Evolutionary conservation across 352 stramenopile species (phyloP), one percentile per base, ranked within the genome.

Genomic region (Thalassiosira exigua): DNA sequence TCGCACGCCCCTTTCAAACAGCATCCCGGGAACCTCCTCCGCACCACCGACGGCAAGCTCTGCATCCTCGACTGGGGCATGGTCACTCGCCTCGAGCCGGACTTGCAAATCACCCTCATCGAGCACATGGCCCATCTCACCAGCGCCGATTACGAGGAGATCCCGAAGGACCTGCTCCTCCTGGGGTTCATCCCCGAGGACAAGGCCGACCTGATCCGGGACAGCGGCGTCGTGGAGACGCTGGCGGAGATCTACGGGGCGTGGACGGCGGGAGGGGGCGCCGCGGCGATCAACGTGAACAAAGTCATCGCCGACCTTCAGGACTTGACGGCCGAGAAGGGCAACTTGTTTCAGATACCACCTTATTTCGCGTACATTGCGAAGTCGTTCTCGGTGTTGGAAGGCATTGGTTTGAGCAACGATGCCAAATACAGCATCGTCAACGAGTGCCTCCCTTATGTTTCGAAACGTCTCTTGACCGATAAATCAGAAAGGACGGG

Each of bases 351-450:
- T 50, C 84, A 92, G 60, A 89, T 92, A 61, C 85, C 88, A 82
- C 81, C 84, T 71, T 92, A 92, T 57, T 92, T 92, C 82, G 87
- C 87, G 0, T 95, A 95, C 77, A 95, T 95, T 78, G 88, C 88
- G 19, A 93, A 93, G 44, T 84, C 76, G n/a, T 95, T 95, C 71
- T 91, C 78, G 22, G 88, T 93, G 4, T 69, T 95, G 42, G 90
- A 95, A 70, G 90, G 90, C 56, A 95, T 95, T 62, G 90, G 90
- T 19, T 53, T 95, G 4, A 85, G 58, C 21, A 93, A 94, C 51
- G 87, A 95, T 69, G 39, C 76, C 2, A 88, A 92, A 5, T 95
- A 95, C 62, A 90, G 81, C 9, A 94, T 95, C 51, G 90, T 95
- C 42, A 88, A 94, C 26, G 91, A 94, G 75, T 95, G 91, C 77